Evolutionary conservation across 163 green algal species (phyloP), one percentile per base, ranked within the genome.

Genomic region (Prototheca cutis): DNA sequence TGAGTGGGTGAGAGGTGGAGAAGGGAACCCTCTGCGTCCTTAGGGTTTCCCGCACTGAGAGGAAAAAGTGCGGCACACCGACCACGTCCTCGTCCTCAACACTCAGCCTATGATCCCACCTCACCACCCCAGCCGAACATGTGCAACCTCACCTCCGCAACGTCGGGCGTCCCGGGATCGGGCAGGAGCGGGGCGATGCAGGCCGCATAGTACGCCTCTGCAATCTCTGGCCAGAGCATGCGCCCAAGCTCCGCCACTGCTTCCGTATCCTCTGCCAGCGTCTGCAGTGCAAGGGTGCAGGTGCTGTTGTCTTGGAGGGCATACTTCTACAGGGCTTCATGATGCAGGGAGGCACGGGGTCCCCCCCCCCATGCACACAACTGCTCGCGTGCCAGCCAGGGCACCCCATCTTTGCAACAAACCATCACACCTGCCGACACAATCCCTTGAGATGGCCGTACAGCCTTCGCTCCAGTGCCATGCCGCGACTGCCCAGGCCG

Each of bases 161-260:
- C 36, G 13, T 45, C 36, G 13, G 36, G 13, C 36, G 13, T 15
- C 13, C 13, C 1, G 36, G 13, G 17, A 45, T 45, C 36, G 17
- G 36, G 64, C 57, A 34, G 42, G 25, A 62, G 58, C n/a, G 52
- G 64, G 36, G 53, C 57, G 1, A 61, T 49, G 39, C 61, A 49
- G 6, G 19, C 8, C 0, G 28, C 25, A 30, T 58, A 52, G 58
- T 71, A 66, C 5, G 25, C 40, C 1, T 36, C 51, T 4, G 51
- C 40, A n/a, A 61, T 29, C 30, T 64, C 18, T 21, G 64, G 64
- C 64, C 36, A 45, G 13, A 45, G 36, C 13, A 10, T 45, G 13
- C 17, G 13, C 17, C 36, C 36, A 10, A 45, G 36, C 13, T 10
- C 36, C 13, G 36, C 36, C 36, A 45, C 36, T 15, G 17, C 13